Base-by-base conservation (phyloP, 2,329 filamentous ascomycete genomes). In the Sporothrix euskadiensis region DNA sequence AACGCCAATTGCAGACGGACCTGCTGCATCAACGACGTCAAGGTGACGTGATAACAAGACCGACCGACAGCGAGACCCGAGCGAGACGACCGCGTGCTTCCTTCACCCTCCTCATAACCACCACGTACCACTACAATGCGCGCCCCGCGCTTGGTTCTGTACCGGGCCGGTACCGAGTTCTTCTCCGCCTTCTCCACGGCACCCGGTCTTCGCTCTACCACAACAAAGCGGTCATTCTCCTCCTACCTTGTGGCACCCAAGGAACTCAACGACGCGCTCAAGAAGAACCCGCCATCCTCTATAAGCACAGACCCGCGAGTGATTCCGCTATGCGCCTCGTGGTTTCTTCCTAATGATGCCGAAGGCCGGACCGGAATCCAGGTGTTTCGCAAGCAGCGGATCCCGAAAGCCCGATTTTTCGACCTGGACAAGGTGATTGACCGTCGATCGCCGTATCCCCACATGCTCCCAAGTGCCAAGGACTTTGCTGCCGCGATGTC, bases 381-480 rank as follows among this genome's bases (percentile, higher is more conserved):
- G 76, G 89, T 91, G 59, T 99, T 95, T 85, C 88, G 90, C 77
- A 88, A 93, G 80, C 89, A 90, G 80, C 93, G 94, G 78, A 96
- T 99, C 76, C 95, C 94, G 30, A 90, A 91, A 79, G 92, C 96
- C 0, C 92, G 94, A 44, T 99, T 98, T 88, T 99, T 99, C 82
- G 94, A 99, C 82, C 87, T 99, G 71, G 96, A 99, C 83, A 93
- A 90, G 78, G 88, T 97, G 80, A 94, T 96, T 79, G 94, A 99
- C 82, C 90, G 90, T 76, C 89, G 90, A 78, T 97, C 92, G 72
- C 92, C 93, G 0, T 98, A 97, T 81, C 95, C 96, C 8, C 96
- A 99, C 81, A 99, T 99, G 96, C 89, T 99, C 2, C 96, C 96
- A 2, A 91, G 88, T 8, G 86, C 92, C 52, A 90, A 92, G 79